These are phyloP conservation scores for Boletellus emodensis DNA, from an alignment of 768 basidiomycete genomes.

Conservation along the genomic window DNA sequence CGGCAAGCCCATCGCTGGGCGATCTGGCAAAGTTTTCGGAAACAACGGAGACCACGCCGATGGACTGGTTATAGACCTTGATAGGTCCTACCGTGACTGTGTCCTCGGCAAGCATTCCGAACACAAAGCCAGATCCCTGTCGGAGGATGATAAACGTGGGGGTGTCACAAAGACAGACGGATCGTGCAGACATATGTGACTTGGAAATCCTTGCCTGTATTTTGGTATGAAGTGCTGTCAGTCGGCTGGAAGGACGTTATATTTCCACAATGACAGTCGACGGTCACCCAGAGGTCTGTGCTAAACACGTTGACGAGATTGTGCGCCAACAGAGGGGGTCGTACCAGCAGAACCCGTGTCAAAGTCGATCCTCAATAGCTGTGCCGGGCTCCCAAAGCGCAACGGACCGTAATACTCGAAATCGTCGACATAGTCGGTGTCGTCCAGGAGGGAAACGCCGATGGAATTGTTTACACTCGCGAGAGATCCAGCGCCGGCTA, in stretches of 20 bases:
- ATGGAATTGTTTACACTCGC: neutral
- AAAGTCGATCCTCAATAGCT: constrained; percentile 52
- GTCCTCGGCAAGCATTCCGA: constrained; percentile 48
- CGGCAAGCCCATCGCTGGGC: constrained; percentile 57
- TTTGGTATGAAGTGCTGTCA: constrained; percentile 41
- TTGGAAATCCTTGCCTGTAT: constrained; percentile 31
- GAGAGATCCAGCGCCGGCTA: neutral
- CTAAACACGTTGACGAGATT: no score
- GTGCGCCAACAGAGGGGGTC: neutral
- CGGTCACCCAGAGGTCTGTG: constrained; percentile 59
- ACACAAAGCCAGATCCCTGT: constrained; percentile 52
- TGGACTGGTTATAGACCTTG: constrained; percentile 45
- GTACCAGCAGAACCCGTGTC: constrained; percentile 56
- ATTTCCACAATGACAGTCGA: constrained; percentile 39
- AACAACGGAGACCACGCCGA: constrained; percentile 48
- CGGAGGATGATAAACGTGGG: neutral
- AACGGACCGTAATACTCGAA: constrained; percentile 44
- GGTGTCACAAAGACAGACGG: constrained; percentile 6
- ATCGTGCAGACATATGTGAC: constrained; percentile 41
- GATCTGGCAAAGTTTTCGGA: constrained; percentile 47
- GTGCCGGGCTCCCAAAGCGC: constrained; percentile 51
- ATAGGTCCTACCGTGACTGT: constrained; percentile 47
- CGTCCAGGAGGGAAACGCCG: constrained; percentile 35
- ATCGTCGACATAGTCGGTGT: constrained; percentile 37
- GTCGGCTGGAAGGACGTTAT: constrained; percentile 34